These are phyloP conservation scores for Chrysosporium keratinophilum DNA, from an alignment of 2,329 filamentous ascomycete genomes.

Conservation along the genomic window DNA sequence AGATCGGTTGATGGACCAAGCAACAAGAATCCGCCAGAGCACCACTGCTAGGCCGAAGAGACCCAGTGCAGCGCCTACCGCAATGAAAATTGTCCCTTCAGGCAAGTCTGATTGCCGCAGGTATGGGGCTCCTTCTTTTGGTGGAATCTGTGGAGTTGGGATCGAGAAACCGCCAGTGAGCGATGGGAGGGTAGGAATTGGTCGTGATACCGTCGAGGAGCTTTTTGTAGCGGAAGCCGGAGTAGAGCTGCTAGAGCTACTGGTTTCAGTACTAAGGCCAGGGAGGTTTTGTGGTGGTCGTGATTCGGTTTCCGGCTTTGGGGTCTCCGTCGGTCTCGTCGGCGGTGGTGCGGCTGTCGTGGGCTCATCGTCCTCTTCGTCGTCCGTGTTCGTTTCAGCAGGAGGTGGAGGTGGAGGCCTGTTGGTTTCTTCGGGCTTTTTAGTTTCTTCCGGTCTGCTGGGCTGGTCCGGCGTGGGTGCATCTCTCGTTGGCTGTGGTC, in stretches of 20 bases:
- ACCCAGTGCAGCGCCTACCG: slow-evolving; percentile 77
- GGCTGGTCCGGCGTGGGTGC: slow-evolving; percentile 17
- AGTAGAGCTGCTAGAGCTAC: slow-evolving; percentile 19
- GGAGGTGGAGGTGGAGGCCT: neutral
- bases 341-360: slow-evolving; percentile 17
- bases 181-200: slow-evolving; percentile 39
- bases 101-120: slow-evolving; percentile 80
- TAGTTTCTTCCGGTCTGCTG: neutral
- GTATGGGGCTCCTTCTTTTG: slow-evolving; percentile 74
- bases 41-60: slow-evolving; percentile 73
- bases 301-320: slow-evolving; percentile 14
- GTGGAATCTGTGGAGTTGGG: slow-evolving; percentile 66
- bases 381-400: slow-evolving; percentile 4
- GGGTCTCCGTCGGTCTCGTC: slow-evolving; percentile 14
- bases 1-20: slow-evolving; percentile 82
- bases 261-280: slow-evolving; percentile 18
- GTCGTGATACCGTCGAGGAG: slow-evolving; percentile 17
- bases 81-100: slow-evolving; percentile 93
- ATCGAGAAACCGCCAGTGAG: slow-evolving; percentile 51
- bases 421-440: neutral
- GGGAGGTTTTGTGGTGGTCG: neutral
- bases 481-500: slow-evolving; percentile 15
- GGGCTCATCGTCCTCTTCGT: slow-evolving; percentile 16
- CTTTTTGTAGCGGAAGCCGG: slow-evolving; percentile 18
- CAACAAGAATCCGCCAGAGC: slow-evolving; percentile 76